Percentiles rank a stretch among this genome's conserved stretches.
Conservation (phyloP, 352 stramenopile genomes). For the Phytophthora fragariaefolia region DNA sequence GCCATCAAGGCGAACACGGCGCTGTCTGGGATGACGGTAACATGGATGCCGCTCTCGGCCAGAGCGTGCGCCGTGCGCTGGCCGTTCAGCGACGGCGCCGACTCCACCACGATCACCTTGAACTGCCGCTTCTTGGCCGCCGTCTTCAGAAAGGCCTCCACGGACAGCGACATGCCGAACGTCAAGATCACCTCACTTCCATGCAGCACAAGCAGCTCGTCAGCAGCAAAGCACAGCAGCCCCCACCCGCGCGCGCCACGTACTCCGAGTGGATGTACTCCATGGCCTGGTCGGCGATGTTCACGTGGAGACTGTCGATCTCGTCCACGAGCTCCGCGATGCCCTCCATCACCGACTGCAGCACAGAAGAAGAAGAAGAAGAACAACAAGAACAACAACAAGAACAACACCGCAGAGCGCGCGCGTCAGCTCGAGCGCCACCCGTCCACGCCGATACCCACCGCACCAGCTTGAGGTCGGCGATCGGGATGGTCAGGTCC, state of each 20-base stretch:
- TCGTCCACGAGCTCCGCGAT: constrained; percentile 95
- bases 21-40: constrained; percentile 97
- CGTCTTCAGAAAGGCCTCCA: constrained; percentile 92
- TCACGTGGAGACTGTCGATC: constrained; percentile 95
- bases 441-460: no score
- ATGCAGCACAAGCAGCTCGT: constrained; percentile 28
- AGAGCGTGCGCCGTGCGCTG: constrained; percentile 91
- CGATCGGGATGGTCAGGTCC: constrained; percentile 84
- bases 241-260: no score
- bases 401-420: no score
- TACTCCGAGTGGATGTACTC: constrained; percentile 97
- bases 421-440: no score
- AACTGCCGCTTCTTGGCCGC: constrained; percentile 94
- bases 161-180: constrained; percentile 93
- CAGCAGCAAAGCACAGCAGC: not conserved
- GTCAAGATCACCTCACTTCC: constrained; percentile 97
- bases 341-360: constrained; percentile 93
- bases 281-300: constrained; percentile 96
- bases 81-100: constrained; percentile 92
- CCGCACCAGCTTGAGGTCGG: constrained; percentile 77
- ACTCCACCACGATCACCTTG: constrained; percentile 96
- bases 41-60: constrained; percentile 91
- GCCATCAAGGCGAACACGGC: constrained; percentile 98
- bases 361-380: constrained; percentile 10
- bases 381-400: not conserved